phyloP scores from a whole-genome alignment of 1,284 basidiomycete species.

The Inonotus obliquus region DNA sequence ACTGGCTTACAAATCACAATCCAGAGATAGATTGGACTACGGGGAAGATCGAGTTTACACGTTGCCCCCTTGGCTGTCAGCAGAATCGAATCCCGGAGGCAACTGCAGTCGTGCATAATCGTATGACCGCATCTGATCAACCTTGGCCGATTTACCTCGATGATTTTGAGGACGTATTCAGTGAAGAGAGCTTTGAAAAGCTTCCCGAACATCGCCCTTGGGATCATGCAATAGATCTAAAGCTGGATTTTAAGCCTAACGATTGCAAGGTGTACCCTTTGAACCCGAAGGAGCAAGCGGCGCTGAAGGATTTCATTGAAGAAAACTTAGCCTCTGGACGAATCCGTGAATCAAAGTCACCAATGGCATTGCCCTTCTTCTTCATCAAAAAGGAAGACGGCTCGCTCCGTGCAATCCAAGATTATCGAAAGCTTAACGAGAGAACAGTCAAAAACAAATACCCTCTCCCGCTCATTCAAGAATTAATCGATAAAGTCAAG shows the following conservation, averaged over 20 bases:
- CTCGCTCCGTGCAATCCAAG: constrained; percentile 22
- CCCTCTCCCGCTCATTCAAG: constrained; percentile 33
- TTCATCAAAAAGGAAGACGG: not conserved
- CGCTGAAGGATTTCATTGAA: not conserved
- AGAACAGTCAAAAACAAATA: constrained; percentile 34
- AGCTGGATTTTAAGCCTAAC: not conserved
- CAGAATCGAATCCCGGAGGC: no score
- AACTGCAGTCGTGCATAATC: no score
- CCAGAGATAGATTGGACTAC: no score
- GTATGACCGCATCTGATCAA: no score
- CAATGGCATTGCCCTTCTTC: not conserved
- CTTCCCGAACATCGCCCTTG: no score
- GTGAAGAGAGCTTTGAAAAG: no score
- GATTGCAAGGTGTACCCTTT: not conserved
- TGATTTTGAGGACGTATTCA: no score
- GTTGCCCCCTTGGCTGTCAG: no score
- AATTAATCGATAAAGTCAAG: constrained; percentile 30
- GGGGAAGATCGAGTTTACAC: no score
- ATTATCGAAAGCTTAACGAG: constrained; percentile 35
- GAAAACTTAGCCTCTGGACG: not conserved
- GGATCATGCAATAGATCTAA: no score
- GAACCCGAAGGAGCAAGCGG: not conserved
- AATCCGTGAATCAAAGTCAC: not conserved
- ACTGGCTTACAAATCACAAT: no score
- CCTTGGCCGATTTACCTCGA: no score